Conservation (phyloP, 345 rosid genomes). For the Populus tremula region DNA sequence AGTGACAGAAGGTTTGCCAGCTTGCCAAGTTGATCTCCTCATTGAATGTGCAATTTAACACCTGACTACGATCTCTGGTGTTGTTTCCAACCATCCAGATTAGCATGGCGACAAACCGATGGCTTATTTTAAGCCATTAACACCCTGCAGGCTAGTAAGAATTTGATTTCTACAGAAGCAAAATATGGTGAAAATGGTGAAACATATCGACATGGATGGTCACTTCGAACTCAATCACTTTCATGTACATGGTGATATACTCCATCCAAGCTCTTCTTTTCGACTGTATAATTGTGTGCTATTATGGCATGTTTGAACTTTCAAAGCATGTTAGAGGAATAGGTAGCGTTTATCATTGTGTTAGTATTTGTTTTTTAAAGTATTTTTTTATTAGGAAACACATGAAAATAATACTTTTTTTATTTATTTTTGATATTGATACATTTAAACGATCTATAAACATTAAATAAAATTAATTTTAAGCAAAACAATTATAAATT, state of each 20-base stretch:
- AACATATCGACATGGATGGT: neutral
- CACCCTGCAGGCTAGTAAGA: neutral
- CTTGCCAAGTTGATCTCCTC: neutral
- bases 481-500: no score
- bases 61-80: neutral
- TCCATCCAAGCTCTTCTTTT: no score
- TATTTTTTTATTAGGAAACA: no score
- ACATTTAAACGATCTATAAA: fast-evolving
- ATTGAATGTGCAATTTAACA: neutral
- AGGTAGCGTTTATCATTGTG: no score
- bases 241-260: neutral
- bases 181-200: neutral
- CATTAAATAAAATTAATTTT: no score
- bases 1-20: neutral
- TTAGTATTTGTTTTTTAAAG: no score
- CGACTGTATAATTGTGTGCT: no score
- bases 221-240: neutral
- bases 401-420: no score
- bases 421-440: no score
- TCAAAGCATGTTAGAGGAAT: neutral
- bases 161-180: neutral
- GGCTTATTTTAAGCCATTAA: neutral
- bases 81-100: no score
- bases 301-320: neutral
- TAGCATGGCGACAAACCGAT: no score